phyloP scores from a whole-genome alignment of 2,329 filamentous ascomycete genomes.

The Colletotrichum sp. region DNA sequence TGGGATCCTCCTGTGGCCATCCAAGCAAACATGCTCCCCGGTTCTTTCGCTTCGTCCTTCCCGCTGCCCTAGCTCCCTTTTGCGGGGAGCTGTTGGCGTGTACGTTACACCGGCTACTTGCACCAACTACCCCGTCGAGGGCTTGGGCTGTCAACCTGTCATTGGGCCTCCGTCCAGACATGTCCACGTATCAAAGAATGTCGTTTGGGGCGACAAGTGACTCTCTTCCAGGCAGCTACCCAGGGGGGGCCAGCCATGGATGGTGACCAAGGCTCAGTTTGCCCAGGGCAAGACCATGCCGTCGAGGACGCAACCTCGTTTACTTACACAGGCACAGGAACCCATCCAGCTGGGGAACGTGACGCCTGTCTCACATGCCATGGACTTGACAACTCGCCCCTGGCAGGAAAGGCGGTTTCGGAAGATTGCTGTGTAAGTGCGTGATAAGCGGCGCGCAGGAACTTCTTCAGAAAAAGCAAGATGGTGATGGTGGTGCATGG shows the following conservation, averaged over 20 bases:
- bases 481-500: background rate
- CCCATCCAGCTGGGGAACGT: conserved; percentile 10
- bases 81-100: background rate
- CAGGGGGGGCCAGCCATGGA: background rate
- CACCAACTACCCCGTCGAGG: background rate
- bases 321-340: background rate
- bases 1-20: background rate
- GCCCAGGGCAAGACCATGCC: background rate
- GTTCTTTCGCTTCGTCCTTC: background rate
- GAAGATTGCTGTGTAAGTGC: background rate
- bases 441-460: background rate
- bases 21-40: background rate
- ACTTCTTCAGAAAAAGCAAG: background rate
- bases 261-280: background rate
- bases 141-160: background rate
- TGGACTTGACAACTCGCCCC: background rate
- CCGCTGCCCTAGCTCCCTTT: background rate
- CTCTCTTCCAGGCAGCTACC: background rate
- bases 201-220: background rate
- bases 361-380: conserved; percentile 10
- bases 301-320: background rate
- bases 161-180: background rate
- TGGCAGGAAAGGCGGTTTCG: background rate
- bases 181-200: background rate
- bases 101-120: conserved; percentile 11